Evolutionary conservation across 495 filamentous ascomycete genomes (phyloP).

Genomic region (Filosporella fistucella): DNA sequence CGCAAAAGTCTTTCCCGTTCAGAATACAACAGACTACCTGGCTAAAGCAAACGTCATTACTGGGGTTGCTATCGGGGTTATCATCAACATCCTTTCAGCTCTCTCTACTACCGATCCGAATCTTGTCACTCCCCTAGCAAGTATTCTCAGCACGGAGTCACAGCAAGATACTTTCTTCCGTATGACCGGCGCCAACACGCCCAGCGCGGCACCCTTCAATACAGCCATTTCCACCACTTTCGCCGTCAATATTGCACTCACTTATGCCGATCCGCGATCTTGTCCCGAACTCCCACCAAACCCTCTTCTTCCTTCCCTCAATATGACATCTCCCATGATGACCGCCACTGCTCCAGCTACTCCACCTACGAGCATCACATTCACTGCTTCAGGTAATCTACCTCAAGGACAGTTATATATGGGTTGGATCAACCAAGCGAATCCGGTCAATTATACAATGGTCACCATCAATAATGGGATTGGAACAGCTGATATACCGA

Average conservation of each 20-base stretch:
- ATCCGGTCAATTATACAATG: neutral
- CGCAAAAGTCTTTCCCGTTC: neutral
- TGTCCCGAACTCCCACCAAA: slow-evolving; percentile 2
- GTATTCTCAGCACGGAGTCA: slow-evolving; percentile 1
- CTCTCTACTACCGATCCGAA: neutral
- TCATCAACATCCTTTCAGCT: neutral
- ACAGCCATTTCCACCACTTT: neutral
- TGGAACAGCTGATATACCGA: slow-evolving; percentile 5
- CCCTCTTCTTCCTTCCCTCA: slow-evolving; percentile 3
- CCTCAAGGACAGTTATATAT: neutral
- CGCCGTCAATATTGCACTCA: slow-evolving; percentile 6
- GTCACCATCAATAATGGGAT: slow-evolving; percentile 1
- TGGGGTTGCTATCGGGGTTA: neutral
- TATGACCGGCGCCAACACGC: neutral
- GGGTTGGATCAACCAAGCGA: slow-evolving; percentile 8
- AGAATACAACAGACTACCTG: slow-evolving; percentile 1
- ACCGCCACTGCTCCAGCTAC: slow-evolving; percentile 3
- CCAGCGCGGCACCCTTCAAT: slow-evolving; percentile 7
- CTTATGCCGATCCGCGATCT: neutral
- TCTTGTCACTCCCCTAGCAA: neutral
- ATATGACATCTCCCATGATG: neutral
- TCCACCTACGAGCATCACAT: slow-evolving; percentile 1
- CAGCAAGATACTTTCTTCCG: slow-evolving; percentile 10
- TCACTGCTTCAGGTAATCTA: neutral
- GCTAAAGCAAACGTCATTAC: slow-evolving; percentile 1